Evolutionary conservation across 2,329 filamentous ascomycete genomes (phyloP).

Genomic region (Cylindrodendrum hubeiense): DNA sequence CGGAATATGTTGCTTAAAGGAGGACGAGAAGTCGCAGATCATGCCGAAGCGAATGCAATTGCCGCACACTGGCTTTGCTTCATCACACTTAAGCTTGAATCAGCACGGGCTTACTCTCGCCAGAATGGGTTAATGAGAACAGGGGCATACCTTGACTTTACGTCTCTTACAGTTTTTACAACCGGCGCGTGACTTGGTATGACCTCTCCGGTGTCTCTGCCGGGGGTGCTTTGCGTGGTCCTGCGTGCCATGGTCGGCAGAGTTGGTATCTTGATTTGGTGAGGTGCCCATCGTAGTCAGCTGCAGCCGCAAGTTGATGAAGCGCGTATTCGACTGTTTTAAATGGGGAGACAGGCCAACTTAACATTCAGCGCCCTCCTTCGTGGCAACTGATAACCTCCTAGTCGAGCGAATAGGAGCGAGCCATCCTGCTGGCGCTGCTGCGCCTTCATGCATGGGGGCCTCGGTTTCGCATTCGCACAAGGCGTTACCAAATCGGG

Average conservation of each 20-base stretch:
- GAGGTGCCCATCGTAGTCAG: not conserved
- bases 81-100: conserved; percentile 27
- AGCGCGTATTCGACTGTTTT: not conserved
- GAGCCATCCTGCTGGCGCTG: not conserved
- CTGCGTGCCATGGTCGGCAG: not conserved
- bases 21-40: conserved; percentile 2
- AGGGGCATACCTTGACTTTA: conserved; percentile 11
- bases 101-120: not conserved
- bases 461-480: not conserved
- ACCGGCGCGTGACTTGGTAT: conserved; percentile 5
- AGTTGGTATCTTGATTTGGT: not conserved
- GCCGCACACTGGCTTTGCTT: conserved; percentile 17
- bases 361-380: not conserved
- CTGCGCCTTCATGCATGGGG: not conserved
- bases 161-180: conserved; percentile 11
- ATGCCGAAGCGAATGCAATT: conserved; percentile 14
- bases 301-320: not conserved
- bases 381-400: not conserved
- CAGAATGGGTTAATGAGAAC: too few relatives aligned
- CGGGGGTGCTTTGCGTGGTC: too few relatives aligned
- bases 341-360: not conserved
- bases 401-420: not conserved
- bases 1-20: not conserved
- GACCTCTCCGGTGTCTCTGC: not conserved
- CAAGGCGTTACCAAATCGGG: not conserved